Evolutionary conservation across 2,329 filamentous ascomycete genomes (phyloP), one percentile per base, ranked within the genome.

Genomic region (Pseudogymnoascus sp.): DNA sequence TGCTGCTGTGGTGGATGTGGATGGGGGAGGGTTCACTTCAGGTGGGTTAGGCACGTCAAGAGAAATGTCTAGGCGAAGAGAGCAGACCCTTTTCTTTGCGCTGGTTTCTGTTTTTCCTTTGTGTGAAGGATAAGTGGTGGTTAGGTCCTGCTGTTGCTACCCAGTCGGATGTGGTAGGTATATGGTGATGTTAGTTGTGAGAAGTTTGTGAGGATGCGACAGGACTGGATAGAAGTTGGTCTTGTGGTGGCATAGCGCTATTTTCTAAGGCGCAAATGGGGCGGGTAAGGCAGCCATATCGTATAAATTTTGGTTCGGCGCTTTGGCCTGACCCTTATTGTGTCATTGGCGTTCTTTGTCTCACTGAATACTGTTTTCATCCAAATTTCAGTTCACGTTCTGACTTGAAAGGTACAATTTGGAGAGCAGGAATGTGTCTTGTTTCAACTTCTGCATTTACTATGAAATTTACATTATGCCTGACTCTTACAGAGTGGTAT

Each of bases 1-100:
- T 59, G 5, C 16, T 39, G 21, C 21, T 21, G 21, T 21, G 21
- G 21, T 21, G 21, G 21, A 21, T 21, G 64, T 68, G 73, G 40
- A 67, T 31, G 18, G 37, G 60, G 60, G 34, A 47, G 26, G 14
- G 34, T 40, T 62, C 40, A 62, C 60, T 62, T 62, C 37, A 51
- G 60, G 60, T 26, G 26, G 26, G 60, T 47, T 62, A 62, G 60
- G 60, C 39, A 62, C 37, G 26, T 31, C 18, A 40, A 62, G 6
- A 40, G 40, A n/a, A 62, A 42, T 62, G 60, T 62, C 40, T 45
- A 47, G 26, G 39, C 60, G 60, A 42, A 37, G 60, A 62, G 60
- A 42, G 60, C 60, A 47, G 40, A 62, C 60, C 60, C 60, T 62
- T 62, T 62, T 36, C 34, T 60, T 60, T 37, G 31, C 16, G 37